Percentiles rank a stretch among this genome's conserved stretches.
Conservation (phyloP, 1,284 basidiomycete species). For the Hemileia vastatrix region DNA sequence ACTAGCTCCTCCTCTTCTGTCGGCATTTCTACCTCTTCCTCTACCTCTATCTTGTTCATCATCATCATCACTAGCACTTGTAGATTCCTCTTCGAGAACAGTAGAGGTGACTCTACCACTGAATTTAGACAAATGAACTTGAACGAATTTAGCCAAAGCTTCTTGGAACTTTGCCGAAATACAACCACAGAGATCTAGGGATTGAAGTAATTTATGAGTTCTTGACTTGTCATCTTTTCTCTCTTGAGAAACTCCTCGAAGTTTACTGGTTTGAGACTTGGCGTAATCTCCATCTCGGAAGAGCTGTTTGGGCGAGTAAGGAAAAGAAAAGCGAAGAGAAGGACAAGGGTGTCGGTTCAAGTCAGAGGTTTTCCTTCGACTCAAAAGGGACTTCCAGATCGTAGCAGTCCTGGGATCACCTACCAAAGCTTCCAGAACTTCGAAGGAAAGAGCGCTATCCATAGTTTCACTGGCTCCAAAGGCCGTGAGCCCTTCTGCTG, state of each 20-base stretch:
- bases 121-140: slow-evolving; percentile 55
- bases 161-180: slow-evolving; percentile 77
- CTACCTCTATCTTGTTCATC: slow-evolving; percentile 48
- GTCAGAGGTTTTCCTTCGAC: background rate
- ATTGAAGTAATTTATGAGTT: slow-evolving; percentile 58
- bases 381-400: background rate
- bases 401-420: background rate
- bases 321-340: background rate
- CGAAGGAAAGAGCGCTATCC: slow-evolving; percentile 39
- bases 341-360: background rate
- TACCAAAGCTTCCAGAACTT: slow-evolving; percentile 38
- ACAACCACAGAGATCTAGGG: slow-evolving; percentile 87
- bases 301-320: background rate
- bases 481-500: slow-evolving; percentile 36
- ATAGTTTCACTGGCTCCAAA: slow-evolving; percentile 41
- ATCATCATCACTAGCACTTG: slow-evolving; percentile 47
- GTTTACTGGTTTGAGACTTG: too few relatives aligned
- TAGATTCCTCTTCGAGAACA: slow-evolving; percentile 30
- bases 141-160: slow-evolving; percentile 72
- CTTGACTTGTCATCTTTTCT: slow-evolving; percentile 24
- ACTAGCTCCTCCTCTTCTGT: slow-evolving; percentile 37
- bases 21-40: slow-evolving; percentile 31
- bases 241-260: too few relatives aligned
- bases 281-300: too few relatives aligned
- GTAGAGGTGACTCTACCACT: too few relatives aligned